Evolutionary conservation across 2,329 filamentous ascomycete species (phyloP).

Genomic region (Colletotrichum tabaci): DNA sequence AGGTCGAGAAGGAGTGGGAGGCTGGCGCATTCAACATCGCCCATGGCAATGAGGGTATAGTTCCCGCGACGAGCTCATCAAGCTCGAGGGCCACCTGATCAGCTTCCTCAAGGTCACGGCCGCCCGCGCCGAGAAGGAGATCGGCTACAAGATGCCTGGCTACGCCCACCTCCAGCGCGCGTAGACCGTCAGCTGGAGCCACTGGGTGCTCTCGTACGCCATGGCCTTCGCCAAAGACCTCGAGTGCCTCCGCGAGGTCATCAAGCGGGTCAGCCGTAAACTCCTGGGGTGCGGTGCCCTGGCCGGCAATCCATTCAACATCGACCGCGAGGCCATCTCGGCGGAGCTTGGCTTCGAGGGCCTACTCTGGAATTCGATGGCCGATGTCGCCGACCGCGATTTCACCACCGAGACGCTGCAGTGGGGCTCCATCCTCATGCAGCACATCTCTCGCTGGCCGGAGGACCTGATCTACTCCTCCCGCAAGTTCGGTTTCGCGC

Average conservation of each 20-base stretch:
- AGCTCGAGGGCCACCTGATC: conserved; percentile 78
- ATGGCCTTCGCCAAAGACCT: conserved; percentile 81
- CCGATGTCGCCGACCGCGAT: conserved; percentile 82
- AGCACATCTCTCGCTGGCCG: too few species aligned
- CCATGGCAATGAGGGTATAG: conserved; percentile 51
- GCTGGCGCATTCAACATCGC: conserved; percentile 65
- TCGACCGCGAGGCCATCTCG: conserved; percentile 69
- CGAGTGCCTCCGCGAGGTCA: conserved; percentile 81
- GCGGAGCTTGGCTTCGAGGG: conserved; percentile 85
- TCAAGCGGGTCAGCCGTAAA: conserved; percentile 78
- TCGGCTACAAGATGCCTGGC: conserved; percentile 86
- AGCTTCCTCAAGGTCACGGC: conserved; percentile 79
- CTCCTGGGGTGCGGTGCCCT: conserved; percentile 62
- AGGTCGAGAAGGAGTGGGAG: conserved; percentile 59
- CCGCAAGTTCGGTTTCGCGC: conserved; percentile 82
- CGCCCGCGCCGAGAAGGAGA: conserved; percentile 79
- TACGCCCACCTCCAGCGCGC: conserved; percentile 92
- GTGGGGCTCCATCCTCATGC: conserved; percentile 83
- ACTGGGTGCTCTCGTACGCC: conserved; percentile 85
- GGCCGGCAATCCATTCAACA: too few species aligned
- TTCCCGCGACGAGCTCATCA: conserved; percentile 79
- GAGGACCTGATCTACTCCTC: conserved; percentile 73
- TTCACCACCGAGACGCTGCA: conserved; percentile 87
- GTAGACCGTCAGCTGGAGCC: conserved; percentile 83
- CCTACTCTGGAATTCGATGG: conserved; percentile 83